Conservation (phyloP, 805 yeast genomes). For the Yueomyces sp. region DNA sequence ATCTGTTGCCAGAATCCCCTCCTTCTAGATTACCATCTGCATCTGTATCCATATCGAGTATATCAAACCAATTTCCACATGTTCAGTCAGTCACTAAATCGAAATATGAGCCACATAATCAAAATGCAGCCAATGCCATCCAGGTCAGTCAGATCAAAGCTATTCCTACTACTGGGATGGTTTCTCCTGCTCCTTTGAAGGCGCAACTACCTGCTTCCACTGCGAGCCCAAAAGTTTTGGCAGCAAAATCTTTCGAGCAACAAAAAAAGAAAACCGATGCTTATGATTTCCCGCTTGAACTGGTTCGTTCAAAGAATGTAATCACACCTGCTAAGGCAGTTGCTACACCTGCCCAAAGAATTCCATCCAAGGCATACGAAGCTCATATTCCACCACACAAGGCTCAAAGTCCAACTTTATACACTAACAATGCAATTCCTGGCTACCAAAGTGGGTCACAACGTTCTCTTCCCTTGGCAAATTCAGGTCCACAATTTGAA, state of each 20-base stretch:
- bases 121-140: not conserved
- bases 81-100: not conserved
- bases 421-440: no score
- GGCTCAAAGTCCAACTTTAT: not conserved
- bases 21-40: no score
- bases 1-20: not conserved
- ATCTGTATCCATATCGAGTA: not conserved
- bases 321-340: constrained; percentile 28
- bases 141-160: not conserved
- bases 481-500: no score
- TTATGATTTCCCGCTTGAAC: constrained; percentile 54
- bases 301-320: constrained; percentile 29
- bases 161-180: not conserved
- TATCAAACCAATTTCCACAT: not conserved
- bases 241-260: constrained; percentile 26
- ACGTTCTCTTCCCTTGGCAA: no score
- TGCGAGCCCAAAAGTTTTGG: constrained; percentile 3
- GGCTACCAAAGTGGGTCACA: no score
- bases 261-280: constrained; percentile 56
- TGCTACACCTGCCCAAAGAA: constrained; percentile 8
- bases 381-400: not conserved
- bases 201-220: not conserved
- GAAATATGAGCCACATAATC: not conserved
- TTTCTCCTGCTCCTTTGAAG: not conserved
- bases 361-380: constrained; percentile 2